These are phyloP conservation scores for Purpureocillium lavendulum DNA, from an alignment of 2,329 filamentous ascomycete genomes.

Conservation along the genomic window DNA sequence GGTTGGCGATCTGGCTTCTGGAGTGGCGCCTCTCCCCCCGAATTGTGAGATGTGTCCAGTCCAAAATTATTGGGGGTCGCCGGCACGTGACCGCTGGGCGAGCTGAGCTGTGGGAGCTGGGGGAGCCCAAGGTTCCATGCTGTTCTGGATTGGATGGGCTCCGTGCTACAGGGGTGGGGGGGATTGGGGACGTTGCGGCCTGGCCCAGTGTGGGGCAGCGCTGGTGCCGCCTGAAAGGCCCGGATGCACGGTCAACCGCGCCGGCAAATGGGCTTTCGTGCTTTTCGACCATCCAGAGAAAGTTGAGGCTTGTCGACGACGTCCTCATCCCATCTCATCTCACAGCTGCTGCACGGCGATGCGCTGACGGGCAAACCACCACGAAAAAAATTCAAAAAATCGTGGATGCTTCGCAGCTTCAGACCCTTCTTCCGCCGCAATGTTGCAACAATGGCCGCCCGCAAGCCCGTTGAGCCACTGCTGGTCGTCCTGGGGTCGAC, in stretches of 20 bases:
- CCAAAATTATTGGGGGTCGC: slow-evolving; percentile 25
- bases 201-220: too few species aligned
- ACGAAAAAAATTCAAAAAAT: too few species aligned
- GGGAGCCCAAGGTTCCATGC: not conserved
- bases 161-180: too few species aligned
- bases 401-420: slow-evolving; percentile 15
- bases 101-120: not conserved
- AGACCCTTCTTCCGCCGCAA: slow-evolving; percentile 18
- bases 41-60: slow-evolving; percentile 36
- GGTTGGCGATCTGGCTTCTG: slow-evolving; percentile 36
- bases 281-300: too few species aligned
- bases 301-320: too few species aligned
- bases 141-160: not conserved
- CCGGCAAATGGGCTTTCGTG: too few species aligned
- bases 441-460: slow-evolving; percentile 30
- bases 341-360: too few species aligned
- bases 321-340: too few species aligned
- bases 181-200: too few species aligned
- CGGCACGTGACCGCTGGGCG: slow-evolving; percentile 21
- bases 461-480: slow-evolving; percentile 46
- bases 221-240: too few species aligned
- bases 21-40: slow-evolving; percentile 7
- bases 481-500: slow-evolving; percentile 83
- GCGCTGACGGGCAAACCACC: too few species aligned
- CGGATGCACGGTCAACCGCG: too few species aligned